These are phyloP conservation scores for Fusarium miscanthi DNA, from an alignment of 2,329 filamentous ascomycete genomes.

Conservation along the genomic window DNA sequence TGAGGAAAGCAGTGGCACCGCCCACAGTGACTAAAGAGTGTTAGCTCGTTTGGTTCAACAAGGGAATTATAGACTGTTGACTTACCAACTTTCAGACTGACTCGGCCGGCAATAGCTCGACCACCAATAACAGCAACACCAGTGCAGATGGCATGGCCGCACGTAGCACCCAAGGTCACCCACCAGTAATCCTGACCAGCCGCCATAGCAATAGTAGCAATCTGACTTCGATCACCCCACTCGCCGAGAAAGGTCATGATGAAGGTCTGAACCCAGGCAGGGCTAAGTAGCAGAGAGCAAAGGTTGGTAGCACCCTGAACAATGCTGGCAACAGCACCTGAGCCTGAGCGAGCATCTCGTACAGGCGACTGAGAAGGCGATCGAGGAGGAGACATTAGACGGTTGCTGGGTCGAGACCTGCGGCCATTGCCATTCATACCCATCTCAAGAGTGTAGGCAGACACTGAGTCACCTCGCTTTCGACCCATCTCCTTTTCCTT, in stretches of 20 bases:
- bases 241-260: slow-evolving; percentile 99
- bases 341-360: slow-evolving; percentile 65
- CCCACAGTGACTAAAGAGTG: slow-evolving; percentile 81
- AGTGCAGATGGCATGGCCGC: slow-evolving; percentile 90
- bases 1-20: slow-evolving; percentile 87
- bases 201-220: slow-evolving; percentile 98
- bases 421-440: slow-evolving; percentile 70
- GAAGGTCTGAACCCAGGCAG: slow-evolving; percentile 98
- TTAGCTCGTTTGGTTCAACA: slow-evolving; percentile 34
- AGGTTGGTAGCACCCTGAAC: slow-evolving; percentile 83
- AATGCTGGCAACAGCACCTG: slow-evolving; percentile 53
- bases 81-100: slow-evolving; percentile 96
- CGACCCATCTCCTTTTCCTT: slow-evolving; percentile 83
- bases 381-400: slow-evolving; percentile 82
- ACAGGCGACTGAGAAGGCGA: slow-evolving; percentile 82
- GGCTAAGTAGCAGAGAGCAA: slow-evolving; percentile 86
- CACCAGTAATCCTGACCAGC: slow-evolving; percentile 99
- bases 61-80: slow-evolving; percentile 44
- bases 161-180: slow-evolving; percentile 89
- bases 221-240: slow-evolving; percentile 98
- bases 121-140: slow-evolving; percentile 92
- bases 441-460: slow-evolving; percentile 83
- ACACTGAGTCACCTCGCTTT: slow-evolving; percentile 71
- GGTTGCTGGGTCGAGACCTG: slow-evolving; percentile 78
- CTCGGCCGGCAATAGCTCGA: slow-evolving; percentile 88